Evolutionary conservation across 495 filamentous ascomycete genomes (phyloP), one percentile per base, ranked within the genome.

Genomic region (Tuber magnatum): DNA sequence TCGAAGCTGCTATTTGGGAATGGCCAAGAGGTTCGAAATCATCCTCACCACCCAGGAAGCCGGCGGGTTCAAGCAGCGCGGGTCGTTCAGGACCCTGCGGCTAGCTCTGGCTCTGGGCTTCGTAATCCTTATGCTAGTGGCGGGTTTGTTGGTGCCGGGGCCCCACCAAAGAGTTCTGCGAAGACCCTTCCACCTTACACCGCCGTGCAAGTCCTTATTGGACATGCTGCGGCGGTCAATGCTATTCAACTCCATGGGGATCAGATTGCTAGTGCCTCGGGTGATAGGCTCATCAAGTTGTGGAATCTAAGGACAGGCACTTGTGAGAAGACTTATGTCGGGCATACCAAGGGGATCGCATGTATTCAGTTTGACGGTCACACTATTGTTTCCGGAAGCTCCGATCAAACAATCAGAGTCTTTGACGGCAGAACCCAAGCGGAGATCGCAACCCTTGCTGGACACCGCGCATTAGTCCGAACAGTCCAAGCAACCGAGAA

Each of bases 341-440:
- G 95, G 7, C 95, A 99, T 81, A 88, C 88, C 74, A 99, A 98
- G 83, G 95, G 95, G 28, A 98, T 99, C 81, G 95, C 95, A 24
- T 99, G 95, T 84, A 93, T 99, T 32, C 94, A 98, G 83, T 97
- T 92, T 80, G 95, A 99, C 83, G 94, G 93, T n/a, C 90, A 92
- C n/a, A 89, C 94, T 5, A 97, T 99, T 72, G 93, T 99, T 69
- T 96, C 92, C 77, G 95, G 95, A 3, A 97, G 94, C 83, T 97
- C 93, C 80, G 95, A 99, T 83, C 92, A 95, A 80, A 93, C 93
- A 20, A 93, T 98, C 43, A 93, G 95, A 70, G 93, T 99, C 51
- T 99, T 94, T 80, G 95, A 98, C 83, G 88, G 91, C 46, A 86
- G 88, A 70, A 92, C 93, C 0, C 91, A 91, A 35, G 90, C 93